A percentile compares a stretch with the other conserved stretches of the same genome.
phyloP scores from a whole-genome alignment of 1,284 basidiomycete species.

The Cutaneotrichosporon cutaneum region DNA sequence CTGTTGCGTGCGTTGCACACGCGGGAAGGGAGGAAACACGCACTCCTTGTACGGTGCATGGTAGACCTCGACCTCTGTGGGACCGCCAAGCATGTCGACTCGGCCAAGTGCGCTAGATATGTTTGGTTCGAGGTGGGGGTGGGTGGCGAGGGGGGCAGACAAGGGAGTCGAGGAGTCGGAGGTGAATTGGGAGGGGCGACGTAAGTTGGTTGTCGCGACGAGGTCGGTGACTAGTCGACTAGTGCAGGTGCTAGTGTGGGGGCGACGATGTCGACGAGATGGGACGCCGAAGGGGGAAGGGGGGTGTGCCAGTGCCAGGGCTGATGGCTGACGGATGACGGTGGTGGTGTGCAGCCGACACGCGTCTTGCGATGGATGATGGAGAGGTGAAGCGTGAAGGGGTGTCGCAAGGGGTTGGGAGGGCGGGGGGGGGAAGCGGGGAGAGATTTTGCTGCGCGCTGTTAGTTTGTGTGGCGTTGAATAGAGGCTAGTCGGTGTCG shows the following conservation, averaged over 20 bases:
- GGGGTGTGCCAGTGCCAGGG: background rate
- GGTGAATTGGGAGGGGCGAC: background rate
- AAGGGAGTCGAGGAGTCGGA: background rate
- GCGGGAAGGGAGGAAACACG: slow-evolving; percentile 1
- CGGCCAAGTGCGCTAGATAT: background rate
- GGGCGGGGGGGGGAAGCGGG: background rate
- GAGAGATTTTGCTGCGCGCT: background rate
- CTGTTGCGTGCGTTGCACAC: slow-evolving; percentile 2
- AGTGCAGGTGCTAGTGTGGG: background rate
- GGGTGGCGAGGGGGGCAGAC: background rate
- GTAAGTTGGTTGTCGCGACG: too few relatives aligned
- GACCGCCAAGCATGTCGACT: slow-evolving; percentile 24
- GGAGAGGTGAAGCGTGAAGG: background rate
- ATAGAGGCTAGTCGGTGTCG: background rate
- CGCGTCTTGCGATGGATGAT: background rate
- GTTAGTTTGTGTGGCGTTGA: background rate
- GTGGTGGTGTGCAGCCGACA: too few relatives aligned
- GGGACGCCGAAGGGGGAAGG: background rate
- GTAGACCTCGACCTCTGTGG: slow-evolving; percentile 29
- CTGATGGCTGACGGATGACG: background rate
- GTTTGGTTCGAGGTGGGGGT: background rate
- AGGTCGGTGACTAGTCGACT: background rate
- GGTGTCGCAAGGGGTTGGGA: background rate
- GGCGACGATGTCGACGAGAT: slow-evolving; percentile 2
- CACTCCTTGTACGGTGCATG: slow-evolving; percentile 32